Percentiles rank a stretch among this genome's conserved stretches.
Conservation (phyloP, 2,329 filamentous ascomycete genomes). For the Cordyceps sp. region DNA sequence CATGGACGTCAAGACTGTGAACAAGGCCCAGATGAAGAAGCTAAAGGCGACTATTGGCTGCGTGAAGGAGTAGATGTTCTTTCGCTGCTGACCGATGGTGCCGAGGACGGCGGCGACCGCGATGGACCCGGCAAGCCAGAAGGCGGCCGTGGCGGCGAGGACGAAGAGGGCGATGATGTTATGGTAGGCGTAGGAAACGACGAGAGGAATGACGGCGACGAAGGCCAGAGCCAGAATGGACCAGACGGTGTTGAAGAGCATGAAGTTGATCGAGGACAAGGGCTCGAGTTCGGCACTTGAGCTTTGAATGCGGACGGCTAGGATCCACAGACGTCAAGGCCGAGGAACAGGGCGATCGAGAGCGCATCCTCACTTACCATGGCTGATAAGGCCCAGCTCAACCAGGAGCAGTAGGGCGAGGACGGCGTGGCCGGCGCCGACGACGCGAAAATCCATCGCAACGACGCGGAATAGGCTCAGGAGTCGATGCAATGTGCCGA, state of each 20-base stretch:
- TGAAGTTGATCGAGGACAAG: slow-evolving; percentile 1
- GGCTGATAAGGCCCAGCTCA: slow-evolving; percentile 1
- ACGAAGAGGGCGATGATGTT: slow-evolving; percentile 1
- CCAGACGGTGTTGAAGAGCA: slow-evolving; percentile 2
- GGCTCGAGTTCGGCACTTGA: not conserved
- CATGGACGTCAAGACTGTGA: slow-evolving; percentile 1
- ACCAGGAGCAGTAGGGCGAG: slow-evolving; percentile 1
- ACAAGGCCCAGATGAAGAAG: slow-evolving; percentile 2
- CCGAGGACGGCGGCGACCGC: slow-evolving; percentile 1
- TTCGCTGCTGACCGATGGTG: not conserved
- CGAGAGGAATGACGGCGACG: slow-evolving; percentile 1
- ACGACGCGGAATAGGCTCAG: not conserved
- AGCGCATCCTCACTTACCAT: not conserved
- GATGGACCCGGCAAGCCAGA: slow-evolving; percentile 2
- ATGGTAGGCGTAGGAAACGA: slow-evolving; percentile 1
- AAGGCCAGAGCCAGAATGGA: slow-evolving; percentile 2
- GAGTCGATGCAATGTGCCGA: not conserved
- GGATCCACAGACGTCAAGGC: not conserved
- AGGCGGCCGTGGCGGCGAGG: not conserved
- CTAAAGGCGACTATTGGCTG: slow-evolving; percentile 2
- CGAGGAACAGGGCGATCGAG: not conserved
- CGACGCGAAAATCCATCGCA: not conserved
- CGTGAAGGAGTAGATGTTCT: not conserved
- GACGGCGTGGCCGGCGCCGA: not conserved
- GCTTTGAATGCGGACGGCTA: not conserved